These are phyloP conservation scores for Pyropia yezoensis DNA, from an alignment of 23 red algal species.

Conservation along the genomic window DNA sequence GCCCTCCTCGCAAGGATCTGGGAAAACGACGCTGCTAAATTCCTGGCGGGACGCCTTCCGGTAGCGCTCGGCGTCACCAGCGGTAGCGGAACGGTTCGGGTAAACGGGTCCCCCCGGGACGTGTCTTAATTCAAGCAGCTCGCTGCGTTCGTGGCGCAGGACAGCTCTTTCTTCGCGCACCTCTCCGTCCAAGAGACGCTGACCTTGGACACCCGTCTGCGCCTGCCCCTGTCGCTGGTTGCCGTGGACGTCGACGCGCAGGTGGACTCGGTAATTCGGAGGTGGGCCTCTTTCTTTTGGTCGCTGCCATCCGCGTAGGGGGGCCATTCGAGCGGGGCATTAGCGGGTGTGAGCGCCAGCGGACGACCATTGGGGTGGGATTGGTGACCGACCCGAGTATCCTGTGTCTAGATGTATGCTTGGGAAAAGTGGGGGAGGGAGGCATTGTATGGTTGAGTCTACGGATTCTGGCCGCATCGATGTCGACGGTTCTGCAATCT, in stretches of 20 bases:
- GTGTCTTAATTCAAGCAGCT: conserved; percentile 60
- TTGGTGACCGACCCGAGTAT: conserved; percentile 86
- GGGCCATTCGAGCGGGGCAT: conserved; percentile 70
- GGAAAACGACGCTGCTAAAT: conserved; percentile 87
- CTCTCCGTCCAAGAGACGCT: conserved; percentile 91
- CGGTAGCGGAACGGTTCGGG: conserved; percentile 51
- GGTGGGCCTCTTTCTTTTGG: conserved; percentile 48
- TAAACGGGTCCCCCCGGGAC: conserved; percentile 78
- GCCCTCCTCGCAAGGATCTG: conserved; percentile 3
- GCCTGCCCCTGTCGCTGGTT: conserved; percentile 54
- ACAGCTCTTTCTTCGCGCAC: conserved; percentile 91
- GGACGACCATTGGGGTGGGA: conserved; percentile 83
- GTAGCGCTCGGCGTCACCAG: conserved; percentile 25
- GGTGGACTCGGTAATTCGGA: conserved; percentile 58
- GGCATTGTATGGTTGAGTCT: too few species aligned
- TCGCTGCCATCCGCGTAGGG: conserved; percentile 60
- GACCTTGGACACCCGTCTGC: conserved; percentile 53
- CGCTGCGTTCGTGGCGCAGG: conserved; percentile 36
- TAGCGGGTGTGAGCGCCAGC: conserved; percentile 86
- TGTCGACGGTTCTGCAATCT: too few species aligned
- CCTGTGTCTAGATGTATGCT: conserved; percentile 46
- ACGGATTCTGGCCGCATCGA: too few species aligned
- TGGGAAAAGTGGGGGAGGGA: neutral
- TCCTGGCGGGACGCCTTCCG: conserved; percentile 79
- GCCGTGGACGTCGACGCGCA: conserved; percentile 46